Evolutionary conservation across 257 asterid species (phyloP).

Genomic region (Solanum pennellii): DNA sequence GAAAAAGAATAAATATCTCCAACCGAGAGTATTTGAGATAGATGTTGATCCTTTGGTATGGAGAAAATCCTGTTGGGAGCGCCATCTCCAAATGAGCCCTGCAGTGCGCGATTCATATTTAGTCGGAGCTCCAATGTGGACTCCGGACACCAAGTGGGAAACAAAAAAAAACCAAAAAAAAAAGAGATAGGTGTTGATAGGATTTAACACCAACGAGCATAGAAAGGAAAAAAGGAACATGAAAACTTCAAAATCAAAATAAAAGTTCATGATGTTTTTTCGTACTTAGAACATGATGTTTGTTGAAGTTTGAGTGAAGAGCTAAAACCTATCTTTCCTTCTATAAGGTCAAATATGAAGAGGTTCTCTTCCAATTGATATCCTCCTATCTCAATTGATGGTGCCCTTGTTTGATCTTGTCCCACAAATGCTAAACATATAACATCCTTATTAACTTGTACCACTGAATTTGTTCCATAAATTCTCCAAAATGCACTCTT

Average conservation of each 20-base stretch:
- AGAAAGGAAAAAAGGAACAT: too few relatives aligned
- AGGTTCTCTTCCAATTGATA: conserved; percentile 39
- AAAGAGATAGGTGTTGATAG: too few relatives aligned
- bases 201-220: too few relatives aligned
- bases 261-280: not conserved
- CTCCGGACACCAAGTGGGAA: fast-evolving
- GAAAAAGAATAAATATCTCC: not conserved
- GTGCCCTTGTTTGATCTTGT: conserved; percentile 11
- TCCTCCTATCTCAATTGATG: conserved; percentile 28
- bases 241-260: too few relatives aligned
- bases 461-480: conserved; percentile 31
- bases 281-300: conserved; percentile 28
- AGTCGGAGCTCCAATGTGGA: fast-evolving
- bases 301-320: conserved; percentile 18
- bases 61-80: too few relatives aligned
- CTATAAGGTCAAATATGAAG: conserved; percentile 26
- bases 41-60: not conserved
- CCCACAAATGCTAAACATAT: conserved; percentile 35
- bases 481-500: conserved; percentile 24
- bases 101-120: too few relatives aligned
- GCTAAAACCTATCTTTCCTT: conserved; percentile 28
- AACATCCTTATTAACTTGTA: conserved; percentile 11
- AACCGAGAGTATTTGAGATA: not conserved
- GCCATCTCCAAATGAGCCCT: fast-evolving
- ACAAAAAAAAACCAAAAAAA: too few relatives aligned